These are phyloP conservation scores for Apiospora saccharicola DNA, from an alignment of 2,329 filamentous ascomycete genomes.

Conservation along the genomic window DNA sequence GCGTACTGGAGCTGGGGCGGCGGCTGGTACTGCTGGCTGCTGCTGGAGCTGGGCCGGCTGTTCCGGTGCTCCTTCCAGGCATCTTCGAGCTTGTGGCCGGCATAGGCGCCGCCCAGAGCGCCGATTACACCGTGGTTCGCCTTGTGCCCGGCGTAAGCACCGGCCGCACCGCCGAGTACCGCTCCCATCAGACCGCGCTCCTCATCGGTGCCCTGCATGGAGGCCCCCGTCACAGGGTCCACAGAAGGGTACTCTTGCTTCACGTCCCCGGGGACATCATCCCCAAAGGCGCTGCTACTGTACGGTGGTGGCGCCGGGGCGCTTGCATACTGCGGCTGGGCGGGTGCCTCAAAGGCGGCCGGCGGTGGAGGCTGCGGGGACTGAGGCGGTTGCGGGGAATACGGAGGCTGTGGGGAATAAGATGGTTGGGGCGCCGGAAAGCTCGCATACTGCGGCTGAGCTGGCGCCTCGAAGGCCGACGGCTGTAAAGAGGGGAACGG, in stretches of 20 bases:
- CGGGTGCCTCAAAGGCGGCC: background rate
- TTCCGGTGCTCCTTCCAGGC: background rate
- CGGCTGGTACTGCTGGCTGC: constrained; percentile 1
- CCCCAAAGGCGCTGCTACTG: background rate
- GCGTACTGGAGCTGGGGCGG: background rate
- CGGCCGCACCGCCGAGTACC: constrained; percentile 53
- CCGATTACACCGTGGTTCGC: constrained; percentile 55
- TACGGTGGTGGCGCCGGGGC: background rate
- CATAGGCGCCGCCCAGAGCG: constrained; percentile 54
- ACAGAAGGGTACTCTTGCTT: background rate
- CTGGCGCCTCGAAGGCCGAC: background rate
- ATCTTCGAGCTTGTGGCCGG: constrained; percentile 54
- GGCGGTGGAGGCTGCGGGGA: background rate
- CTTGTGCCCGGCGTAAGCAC: constrained; percentile 54
- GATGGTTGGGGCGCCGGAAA: background rate
- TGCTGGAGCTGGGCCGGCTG: constrained; percentile 3
- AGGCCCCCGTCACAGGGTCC: background rate
- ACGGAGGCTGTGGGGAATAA: background rate
- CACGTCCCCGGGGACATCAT: background rate
- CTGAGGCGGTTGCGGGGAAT: background rate
- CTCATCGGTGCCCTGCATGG: background rate
- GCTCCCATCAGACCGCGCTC: constrained; percentile 50
- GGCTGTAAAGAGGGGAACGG: background rate
- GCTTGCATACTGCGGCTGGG: background rate
- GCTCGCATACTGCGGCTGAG: background rate